These are phyloP conservation scores for Fusarium chlamydosporum DNA, from an alignment of 2,329 filamentous ascomycete genomes.

Conservation along the genomic window DNA sequence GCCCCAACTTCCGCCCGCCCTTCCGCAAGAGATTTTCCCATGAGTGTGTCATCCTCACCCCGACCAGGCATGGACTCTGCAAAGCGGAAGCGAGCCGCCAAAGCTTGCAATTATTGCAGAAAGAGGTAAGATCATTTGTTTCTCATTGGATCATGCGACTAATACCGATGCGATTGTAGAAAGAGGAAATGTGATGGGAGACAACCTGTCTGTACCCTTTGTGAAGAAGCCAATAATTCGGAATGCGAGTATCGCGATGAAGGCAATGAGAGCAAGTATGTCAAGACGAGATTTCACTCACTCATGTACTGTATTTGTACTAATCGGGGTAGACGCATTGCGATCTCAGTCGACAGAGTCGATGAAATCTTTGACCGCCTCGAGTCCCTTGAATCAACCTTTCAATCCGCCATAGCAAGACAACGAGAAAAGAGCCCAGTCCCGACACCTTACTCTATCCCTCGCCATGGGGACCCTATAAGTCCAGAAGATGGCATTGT, in stretches of 20 bases:
- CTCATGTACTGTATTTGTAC: rapidly evolving
- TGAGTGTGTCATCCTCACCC: conserved; percentile 11
- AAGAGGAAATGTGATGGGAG: conserved; percentile 44
- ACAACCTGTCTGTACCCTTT: conserved; percentile 40
- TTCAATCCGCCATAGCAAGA: conserved; percentile 28
- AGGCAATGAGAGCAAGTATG: conserved; percentile 11
- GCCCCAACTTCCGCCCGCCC: conserved; percentile 27
- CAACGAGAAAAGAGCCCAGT: conserved; percentile 28
- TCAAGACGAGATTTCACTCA: rapidly evolving
- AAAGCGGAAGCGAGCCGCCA: conserved; percentile 47
- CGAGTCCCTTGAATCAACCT: conserved; percentile 32
- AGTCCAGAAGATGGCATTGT: conserved; percentile 23
- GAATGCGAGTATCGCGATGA: conserved; percentile 44
- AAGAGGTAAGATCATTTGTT: conserved; percentile 25
- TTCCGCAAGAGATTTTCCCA: conserved; percentile 33
- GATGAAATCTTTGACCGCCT: conserved; percentile 43
- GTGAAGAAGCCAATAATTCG: conserved; percentile 41
- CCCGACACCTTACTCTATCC: conserved; percentile 14
- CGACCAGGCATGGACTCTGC: conserved; percentile 34
- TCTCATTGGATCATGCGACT: too few relatives aligned
- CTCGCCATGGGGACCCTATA: conserved; percentile 27
- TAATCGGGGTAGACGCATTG: neutral
- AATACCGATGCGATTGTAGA: neutral
- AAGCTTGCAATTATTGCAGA: conserved; percentile 45
- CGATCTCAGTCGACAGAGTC: conserved; percentile 31